A percentile compares a stretch with the other conserved stretches of the same genome.
Evolutionary conservation across 2,329 filamentous ascomycete genomes (phyloP).

Genomic region (Aaosphaeria arxii): DNA sequence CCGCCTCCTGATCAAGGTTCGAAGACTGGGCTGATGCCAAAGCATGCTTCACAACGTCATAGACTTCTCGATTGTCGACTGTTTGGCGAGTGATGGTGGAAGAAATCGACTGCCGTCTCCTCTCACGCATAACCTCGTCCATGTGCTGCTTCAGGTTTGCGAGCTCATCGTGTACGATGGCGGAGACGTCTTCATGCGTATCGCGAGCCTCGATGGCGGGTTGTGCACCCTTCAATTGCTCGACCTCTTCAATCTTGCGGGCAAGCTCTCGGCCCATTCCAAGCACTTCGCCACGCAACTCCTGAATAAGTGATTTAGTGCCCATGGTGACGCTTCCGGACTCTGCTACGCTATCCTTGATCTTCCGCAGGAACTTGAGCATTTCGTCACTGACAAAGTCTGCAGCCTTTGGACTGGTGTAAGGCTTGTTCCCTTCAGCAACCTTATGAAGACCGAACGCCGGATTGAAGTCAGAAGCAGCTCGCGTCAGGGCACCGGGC

Average conservation of each 20-base stretch:
- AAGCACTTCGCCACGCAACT: slow-evolving; percentile 86
- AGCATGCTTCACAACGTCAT: slow-evolving; percentile 77
- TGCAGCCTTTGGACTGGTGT: slow-evolving; percentile 48
- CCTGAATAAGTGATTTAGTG: slow-evolving; percentile 85
- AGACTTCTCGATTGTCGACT: slow-evolving; percentile 80
- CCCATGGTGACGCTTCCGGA: slow-evolving; percentile 86
- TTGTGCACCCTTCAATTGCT: slow-evolving; percentile 45
- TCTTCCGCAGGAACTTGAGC: slow-evolving; percentile 74
- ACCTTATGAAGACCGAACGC: slow-evolving; percentile 16
- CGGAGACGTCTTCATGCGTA: slow-evolving; percentile 67
- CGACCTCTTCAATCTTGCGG: slow-evolving; percentile 74
- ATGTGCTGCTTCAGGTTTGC: slow-evolving; percentile 82
- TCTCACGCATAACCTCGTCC: slow-evolving; percentile 73
- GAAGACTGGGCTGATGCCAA: slow-evolving; percentile 45
- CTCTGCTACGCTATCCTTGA: slow-evolving; percentile 89
- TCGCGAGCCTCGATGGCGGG: slow-evolving; percentile 34
- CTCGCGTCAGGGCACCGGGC: slow-evolving; percentile 30
- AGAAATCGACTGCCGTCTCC: slow-evolving; percentile 63
- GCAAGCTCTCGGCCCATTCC: slow-evolving; percentile 93
- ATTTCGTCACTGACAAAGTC: slow-evolving; percentile 72
- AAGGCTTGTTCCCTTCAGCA: slow-evolving; percentile 31
- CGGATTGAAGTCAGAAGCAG: slow-evolving; percentile 22
- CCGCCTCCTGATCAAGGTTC: slow-evolving; percentile 67
- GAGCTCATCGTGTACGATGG: slow-evolving; percentile 76
- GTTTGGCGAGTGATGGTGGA: slow-evolving; percentile 61